phyloP scores from a whole-genome alignment of 192 early-diverging fungal species.

The Umbelopsis isabellina region DNA sequence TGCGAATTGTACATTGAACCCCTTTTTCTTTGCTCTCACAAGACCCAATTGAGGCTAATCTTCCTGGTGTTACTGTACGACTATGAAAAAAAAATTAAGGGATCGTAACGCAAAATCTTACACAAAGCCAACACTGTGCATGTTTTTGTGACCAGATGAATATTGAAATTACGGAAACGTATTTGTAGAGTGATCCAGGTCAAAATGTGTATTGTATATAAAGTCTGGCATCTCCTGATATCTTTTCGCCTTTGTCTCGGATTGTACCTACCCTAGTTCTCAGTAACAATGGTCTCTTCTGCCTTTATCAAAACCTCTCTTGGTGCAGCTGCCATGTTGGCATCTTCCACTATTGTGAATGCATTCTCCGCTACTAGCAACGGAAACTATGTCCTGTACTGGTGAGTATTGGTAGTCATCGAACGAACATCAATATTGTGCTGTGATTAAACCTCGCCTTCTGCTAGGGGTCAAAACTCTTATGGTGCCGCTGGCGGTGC shows the following conservation, averaged over 20 bases:
- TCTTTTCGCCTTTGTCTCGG: too few relatives aligned
- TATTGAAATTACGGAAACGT: not conserved
- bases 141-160: not conserved
- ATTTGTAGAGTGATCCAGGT: not conserved
- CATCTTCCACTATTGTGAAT: not conserved
- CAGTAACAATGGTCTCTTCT: slow-evolving; percentile 9
- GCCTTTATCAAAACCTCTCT: not conserved
- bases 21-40: slow-evolving; percentile 4
- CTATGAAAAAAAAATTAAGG: slow-evolving; percentile 10
- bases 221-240: too few relatives aligned
- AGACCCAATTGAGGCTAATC: slow-evolving; percentile 11
- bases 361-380: slow-evolving; percentile 19
- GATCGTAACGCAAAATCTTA: slow-evolving; percentile 1
- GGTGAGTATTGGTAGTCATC: not conserved
- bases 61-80: not conserved
- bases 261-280: too few relatives aligned
- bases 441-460: not conserved
- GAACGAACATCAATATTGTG: not conserved
- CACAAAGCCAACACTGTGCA: not conserved
- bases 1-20: not conserved
- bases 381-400: slow-evolving; percentile 21
- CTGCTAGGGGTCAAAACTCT: slow-evolving; percentile 45
- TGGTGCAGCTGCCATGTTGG: slow-evolving; percentile 7
- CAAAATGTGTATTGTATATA: not conserved
- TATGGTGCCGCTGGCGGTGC: slow-evolving; percentile 51